Base-by-base conservation (phyloP, 108 stramenopile genomes). In the Nitzschia sp. region DNA sequence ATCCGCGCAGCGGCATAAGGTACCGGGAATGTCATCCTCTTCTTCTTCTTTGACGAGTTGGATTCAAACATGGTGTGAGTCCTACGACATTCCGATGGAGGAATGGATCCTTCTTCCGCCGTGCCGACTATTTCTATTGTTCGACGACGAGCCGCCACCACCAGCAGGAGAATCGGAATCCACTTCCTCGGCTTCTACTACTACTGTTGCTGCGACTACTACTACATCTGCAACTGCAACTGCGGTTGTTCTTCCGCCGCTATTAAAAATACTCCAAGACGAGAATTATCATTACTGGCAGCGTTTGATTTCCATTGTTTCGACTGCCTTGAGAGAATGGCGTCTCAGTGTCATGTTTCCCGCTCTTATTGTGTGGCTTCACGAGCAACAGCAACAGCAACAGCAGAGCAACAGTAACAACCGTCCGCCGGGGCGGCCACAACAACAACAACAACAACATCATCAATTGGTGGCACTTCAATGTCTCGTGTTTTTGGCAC, bases 401-500 rank as follows among this genome's bases (percentile, higher is more conserved):
- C 48, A 50, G 8, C 48, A 8, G 4, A 21, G 8, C 48, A 21
- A n/a, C 21, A 8, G 19, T 21, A 50, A 50, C 9, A 8, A 50
- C 19, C n/a, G 48, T 50, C 5, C 48, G 19, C 19, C 48, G 16
- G 4, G 21, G 8, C 48, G 21, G 8, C 21, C 48, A 50, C 21
- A 50, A 50, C 9, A 8, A 50, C 19, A 19, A 21, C 17, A 50
- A 50, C 17, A 21, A 50, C 17, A 50, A 22, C 4, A 50, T 16
- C 48, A 50, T n/a, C 8, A 8, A 21, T n/a, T 21, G 19, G 19
- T 50, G 13, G 48, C 19, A 8, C 8, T 50, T 16, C 48, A 50
- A 21, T 56, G 55, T 56, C 23, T 56, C 13, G 9, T 56, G 5
- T 56, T 56, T 56, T 4, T 56, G 4, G 55, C 55, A 56, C 55